phyloP scores from a whole-genome alignment of 192 early-diverging fungal species.

The Coemansia sp. region DNA sequence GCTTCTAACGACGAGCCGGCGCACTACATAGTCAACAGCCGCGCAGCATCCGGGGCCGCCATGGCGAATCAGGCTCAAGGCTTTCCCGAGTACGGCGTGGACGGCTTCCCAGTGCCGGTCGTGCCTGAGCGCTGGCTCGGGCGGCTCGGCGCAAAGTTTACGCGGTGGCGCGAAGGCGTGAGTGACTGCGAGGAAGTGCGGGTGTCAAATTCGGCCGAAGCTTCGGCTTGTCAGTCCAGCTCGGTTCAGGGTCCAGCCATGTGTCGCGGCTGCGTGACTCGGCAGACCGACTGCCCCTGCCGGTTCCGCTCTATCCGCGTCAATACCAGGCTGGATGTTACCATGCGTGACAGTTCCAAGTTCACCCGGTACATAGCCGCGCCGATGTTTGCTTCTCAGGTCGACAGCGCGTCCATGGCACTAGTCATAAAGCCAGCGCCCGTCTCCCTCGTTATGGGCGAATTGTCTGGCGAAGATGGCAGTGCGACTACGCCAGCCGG shows the following conservation, averaged over 20 bases:
- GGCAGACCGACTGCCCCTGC: slow-evolving; percentile 21
- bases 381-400: slow-evolving; percentile 11
- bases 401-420: not conserved
- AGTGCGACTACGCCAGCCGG: not conserved
- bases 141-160: slow-evolving; percentile 13
- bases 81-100: slow-evolving; percentile 13
- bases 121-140: slow-evolving; percentile 19
- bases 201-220: slow-evolving; percentile 1
- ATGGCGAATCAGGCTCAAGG: not conserved
- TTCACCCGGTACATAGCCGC: slow-evolving; percentile 5
- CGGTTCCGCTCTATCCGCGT: slow-evolving; percentile 9
- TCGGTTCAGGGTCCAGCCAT: not conserved
- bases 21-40: not conserved
- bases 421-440: not conserved
- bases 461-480: not conserved
- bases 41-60: not conserved
- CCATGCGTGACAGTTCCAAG: not conserved
- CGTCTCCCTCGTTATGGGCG: not conserved
- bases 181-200: not conserved
- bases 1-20: not conserved
- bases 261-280: slow-evolving; percentile 22
- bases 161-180: not conserved
- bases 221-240: not conserved
- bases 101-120: slow-evolving; percentile 24
- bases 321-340: not conserved